Base-by-base conservation (phyloP, 176 grass and related monocot genomes). In the Rhipidocladum racemiflorum region DNA sequence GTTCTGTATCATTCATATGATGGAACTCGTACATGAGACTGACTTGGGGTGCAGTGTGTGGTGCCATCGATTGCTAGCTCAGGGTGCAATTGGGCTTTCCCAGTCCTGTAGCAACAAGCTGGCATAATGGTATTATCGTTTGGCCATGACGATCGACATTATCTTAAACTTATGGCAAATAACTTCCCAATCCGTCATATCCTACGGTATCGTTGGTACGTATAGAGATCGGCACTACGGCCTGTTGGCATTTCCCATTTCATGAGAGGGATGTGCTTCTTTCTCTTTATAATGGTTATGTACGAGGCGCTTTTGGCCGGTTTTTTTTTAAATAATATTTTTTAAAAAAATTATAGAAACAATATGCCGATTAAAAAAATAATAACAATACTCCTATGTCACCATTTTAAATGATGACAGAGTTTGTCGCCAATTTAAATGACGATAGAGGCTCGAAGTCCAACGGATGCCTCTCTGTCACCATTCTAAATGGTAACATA, bases 1-100 rank as follows among this genome's bases (percentile, higher is more conserved):
- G 7, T 66, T 13, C 6, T 44, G 60, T 74, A 57, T 21, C 16
- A 32, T 16, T 82, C 38, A 17, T 45, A 20, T 48, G 88, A 86
- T 77, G 65, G 42, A 60, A 16, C 65, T 84, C 65, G 9, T 63
- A 0, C 44, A 68, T 61, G 82, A 85, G 44, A 81, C 43, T 12
- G 77, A 76, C 70, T 36, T 25, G 55, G 16, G 55, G 18, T 70
- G 63, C 74, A 39, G 38, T 60, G 23, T 32, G 70, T 65, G 80
- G 66, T 59, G 53, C 11, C 68, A 40, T 24, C 59, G 81, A 73
- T 77, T 54, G 27, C 32, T 71, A 34, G 36, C 34, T 20, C 61
- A 44, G 1, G 18, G 6, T 9, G n/a, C 68, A 36, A 39, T 28
- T 62, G 65, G 45, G 24, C 4, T 55, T 80, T 23, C 10, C 35